A percentile compares a stretch with the other conserved stretches of the same genome.
Conservation (phyloP, 371 early-diverging fungal species). For the Blastocladiella emersonii region DNA sequence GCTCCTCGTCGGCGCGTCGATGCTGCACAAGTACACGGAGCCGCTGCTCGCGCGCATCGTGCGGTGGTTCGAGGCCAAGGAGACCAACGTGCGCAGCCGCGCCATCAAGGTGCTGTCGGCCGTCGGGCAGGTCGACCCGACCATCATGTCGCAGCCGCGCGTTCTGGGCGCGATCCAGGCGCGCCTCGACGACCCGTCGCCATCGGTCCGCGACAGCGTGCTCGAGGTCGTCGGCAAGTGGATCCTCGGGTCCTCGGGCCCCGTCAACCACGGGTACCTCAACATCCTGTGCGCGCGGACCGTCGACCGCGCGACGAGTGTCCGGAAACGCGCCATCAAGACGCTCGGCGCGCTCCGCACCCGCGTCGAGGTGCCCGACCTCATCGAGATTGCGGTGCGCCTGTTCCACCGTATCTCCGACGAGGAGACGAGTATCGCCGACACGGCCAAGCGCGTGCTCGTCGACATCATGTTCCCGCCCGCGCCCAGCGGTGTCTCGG, state of each 20-base stretch:
- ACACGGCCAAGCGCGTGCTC: not conserved
- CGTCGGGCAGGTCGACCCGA: slow-evolving; percentile 2
- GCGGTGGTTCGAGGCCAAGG: slow-evolving; percentile 39
- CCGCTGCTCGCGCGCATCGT: slow-evolving; percentile 48
- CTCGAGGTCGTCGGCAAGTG: slow-evolving; percentile 74
- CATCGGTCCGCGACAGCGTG: slow-evolving; percentile 80
- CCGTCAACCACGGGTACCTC: not conserved
- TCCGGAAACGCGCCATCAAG: slow-evolving; percentile 72
- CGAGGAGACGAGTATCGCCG: slow-evolving; percentile 50
- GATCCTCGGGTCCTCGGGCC: slow-evolving; percentile 18
- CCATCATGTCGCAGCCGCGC: slow-evolving; percentile 22
- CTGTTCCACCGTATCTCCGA: slow-evolving; percentile 59
- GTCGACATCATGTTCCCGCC: not conserved
- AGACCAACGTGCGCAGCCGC: slow-evolving; percentile 37
- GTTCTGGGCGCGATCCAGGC: slow-evolving; percentile 53
- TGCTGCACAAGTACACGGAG: slow-evolving; percentile 52
- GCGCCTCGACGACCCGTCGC: slow-evolving; percentile 64
- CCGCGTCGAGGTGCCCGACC: slow-evolving; percentile 25
- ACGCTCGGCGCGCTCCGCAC: slow-evolving; percentile 55
- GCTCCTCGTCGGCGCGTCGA: slow-evolving; percentile 33
- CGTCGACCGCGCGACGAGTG: slow-evolving; percentile 69
- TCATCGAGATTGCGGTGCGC: slow-evolving; percentile 59
- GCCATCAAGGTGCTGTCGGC: slow-evolving; percentile 10
- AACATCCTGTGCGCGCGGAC: slow-evolving; percentile 4
- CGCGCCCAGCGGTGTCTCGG: no score